Base-by-base conservation (phyloP, 306 rosid species). In the Begonia peltatifolia region DNA sequence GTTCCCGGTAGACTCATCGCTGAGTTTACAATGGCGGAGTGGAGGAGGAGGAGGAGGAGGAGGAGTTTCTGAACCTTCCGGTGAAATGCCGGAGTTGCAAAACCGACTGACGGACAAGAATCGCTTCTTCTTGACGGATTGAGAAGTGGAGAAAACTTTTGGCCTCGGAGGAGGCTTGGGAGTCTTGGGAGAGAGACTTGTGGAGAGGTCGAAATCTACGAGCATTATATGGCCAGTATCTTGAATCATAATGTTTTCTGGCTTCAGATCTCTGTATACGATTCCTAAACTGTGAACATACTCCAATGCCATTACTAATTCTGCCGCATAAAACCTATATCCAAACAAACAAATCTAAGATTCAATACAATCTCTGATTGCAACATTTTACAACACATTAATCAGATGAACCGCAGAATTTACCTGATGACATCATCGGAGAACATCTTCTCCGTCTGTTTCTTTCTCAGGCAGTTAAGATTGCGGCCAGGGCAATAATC, bases 211-310 rank as follows among this genome's bases (percentile, higher is more conserved):
- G 62, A 85, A 90, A 78, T 90, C 97, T 9, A 90, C 84, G 11
- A 90, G 76, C 97, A 90, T 85, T 46, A 90, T 76, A 70, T 90
- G 97, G 47, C 97, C 97, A 15, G 61, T 72, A 52, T 80, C 74
- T 83, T 85, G 95, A 46, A 90, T 63, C 87, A 90, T 73, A 13
- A 90, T 63, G 47, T 90, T 90, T 18, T 90, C 97, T 0, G 95
- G 95, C 73, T 90, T 90, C 66, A 90, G 73, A 78, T 90, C 97
- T 25, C 97, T 73, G 66, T 89, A 89, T 17, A 78, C 95, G 6
- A 89, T 78, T 12, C 84, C 95, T 11, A 80, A 50, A n/a, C 59
- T 64, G 60, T 90, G 97, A 57, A 90, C 44, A 63, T 90, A 90
- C 54, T 85, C 97, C 63, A 90, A 69, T 13, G 71, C 92, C 12